Evolutionary conservation across 179 eudicot genomes (phyloP), one percentile per base, ranked within the genome.

Genomic region (Spergularia azorica): DNA sequence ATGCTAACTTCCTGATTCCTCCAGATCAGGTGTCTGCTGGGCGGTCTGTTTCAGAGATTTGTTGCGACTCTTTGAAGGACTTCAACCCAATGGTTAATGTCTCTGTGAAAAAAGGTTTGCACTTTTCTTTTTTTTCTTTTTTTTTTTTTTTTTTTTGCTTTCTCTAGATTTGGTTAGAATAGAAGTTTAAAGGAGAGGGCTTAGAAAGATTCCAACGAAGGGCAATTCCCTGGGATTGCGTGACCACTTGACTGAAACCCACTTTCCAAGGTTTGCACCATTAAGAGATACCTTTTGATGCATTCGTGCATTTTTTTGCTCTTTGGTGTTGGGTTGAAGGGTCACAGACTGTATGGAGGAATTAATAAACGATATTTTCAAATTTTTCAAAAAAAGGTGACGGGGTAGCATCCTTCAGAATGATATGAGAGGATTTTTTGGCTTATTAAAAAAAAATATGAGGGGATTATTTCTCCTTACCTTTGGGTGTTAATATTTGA

Each of bases 51-150:
- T 90, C 99, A 3, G 97, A 96, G 80, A 81, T 90, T 79, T 96
- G 99, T 75, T 86, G 96, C 51, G 91, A 94, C 72, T 96, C 94
- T 14, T 81, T 95, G 83, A 90, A 90, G 85, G 94, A 96, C 77
- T 94, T 96, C 79, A 96, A 96, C 82, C 99, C 99, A 5, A 96
- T 96, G 99, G 98, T 96, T 79, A 89, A 84, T 13, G 98, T 96
- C 80, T 90, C 94, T 4, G 96, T 92, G 69, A 88, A 85, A 79
- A 94, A 89, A 86, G 96, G 96, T 90, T 39, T 72, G 81, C 26
- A 51, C 52, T 43, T 77, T 61, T 3, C 21, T 2, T 26, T 16
- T 2, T 6, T 57, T 38, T 21, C 0, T 21, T 21, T 21, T 21
- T 21, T 21, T 21, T 21, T 21, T 21, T 21, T 21, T 21, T 21